Evolutionary conservation across 805 yeast species (phyloP).

Genomic region (Torulaspora maleeae): DNA sequence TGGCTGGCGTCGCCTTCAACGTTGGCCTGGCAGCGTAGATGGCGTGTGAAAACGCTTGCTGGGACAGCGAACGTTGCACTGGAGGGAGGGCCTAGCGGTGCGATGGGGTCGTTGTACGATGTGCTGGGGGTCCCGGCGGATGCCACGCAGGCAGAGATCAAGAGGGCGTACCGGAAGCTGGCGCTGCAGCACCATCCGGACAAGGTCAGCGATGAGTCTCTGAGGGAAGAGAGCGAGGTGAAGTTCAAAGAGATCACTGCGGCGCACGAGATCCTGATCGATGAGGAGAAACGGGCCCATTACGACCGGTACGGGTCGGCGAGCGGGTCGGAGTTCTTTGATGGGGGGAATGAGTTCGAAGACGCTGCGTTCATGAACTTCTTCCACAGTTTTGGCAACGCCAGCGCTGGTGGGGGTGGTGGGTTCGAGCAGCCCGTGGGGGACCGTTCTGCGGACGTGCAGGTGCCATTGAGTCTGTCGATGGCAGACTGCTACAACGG

Average conservation of each 20-base stretch:
- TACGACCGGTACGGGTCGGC: constrained; percentile 54
- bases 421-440: neutral
- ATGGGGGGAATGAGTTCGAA: constrained; percentile 42
- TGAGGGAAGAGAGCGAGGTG: constrained; percentile 64
- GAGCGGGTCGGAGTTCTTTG: constrained; percentile 31
- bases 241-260: constrained; percentile 78
- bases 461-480: constrained; percentile 56
- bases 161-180: constrained; percentile 75
- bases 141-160: constrained; percentile 70
- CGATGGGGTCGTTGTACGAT: constrained; percentile 42
- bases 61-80: too few species aligned
- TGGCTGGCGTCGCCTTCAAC: too few species aligned
- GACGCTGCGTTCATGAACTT: constrained; percentile 78
- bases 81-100: neutral
- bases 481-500: constrained; percentile 78
- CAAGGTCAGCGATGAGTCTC: constrained; percentile 62
- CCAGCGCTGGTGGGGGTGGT: neutral
- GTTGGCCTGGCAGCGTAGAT: neutral
- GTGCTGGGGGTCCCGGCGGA: constrained; percentile 61
- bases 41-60: neutral
- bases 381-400: constrained; percentile 40
- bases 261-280: constrained; percentile 80
- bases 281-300: constrained; percentile 54
- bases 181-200: constrained; percentile 89
- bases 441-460: constrained; percentile 4